Evolutionary conservation across 805 yeast species (phyloP).

Genomic region (Starmera caribaea): DNA sequence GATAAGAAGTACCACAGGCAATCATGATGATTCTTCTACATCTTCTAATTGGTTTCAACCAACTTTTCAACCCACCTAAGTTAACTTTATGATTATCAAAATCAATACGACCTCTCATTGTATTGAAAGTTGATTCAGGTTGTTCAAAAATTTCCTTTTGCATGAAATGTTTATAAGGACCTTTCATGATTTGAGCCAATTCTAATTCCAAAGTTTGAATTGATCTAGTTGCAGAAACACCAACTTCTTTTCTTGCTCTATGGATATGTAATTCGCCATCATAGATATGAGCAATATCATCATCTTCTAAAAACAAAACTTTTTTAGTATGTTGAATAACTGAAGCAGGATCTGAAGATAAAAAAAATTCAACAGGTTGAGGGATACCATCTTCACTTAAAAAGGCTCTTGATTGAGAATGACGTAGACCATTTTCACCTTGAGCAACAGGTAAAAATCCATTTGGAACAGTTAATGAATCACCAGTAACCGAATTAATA

Average conservation of each 20-base stretch:
- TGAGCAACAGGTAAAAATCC: constrained; percentile 46
- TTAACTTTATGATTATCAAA: constrained; percentile 69
- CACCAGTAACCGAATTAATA: constrained; percentile 9
- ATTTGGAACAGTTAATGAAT: neutral
- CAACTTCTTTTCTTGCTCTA: constrained; percentile 82
- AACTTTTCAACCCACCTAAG: constrained; percentile 83
- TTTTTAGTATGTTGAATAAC: constrained; percentile 95
- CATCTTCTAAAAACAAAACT: constrained; percentile 93
- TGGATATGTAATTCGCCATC: constrained; percentile 98
- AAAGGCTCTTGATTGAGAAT: constrained; percentile 94
- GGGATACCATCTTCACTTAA: constrained; percentile 88
- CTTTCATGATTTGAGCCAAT: constrained; percentile 96
- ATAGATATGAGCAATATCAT: constrained; percentile 95
- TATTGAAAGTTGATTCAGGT: constrained; percentile 95
- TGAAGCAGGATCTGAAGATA: constrained; percentile 95
- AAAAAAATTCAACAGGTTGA: constrained; percentile 89
- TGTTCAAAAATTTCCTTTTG: constrained; percentile 98
- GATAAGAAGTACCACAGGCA: constrained; percentile 99
- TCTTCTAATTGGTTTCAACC: constrained; percentile 82
- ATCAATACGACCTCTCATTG: constrained; percentile 99
- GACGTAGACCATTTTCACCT: constrained; percentile 53
- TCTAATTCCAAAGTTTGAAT: constrained; percentile 96
- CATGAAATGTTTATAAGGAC: constrained; percentile 94
- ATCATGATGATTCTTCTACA: constrained; percentile 95
- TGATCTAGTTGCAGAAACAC: constrained; percentile 88